These are phyloP conservation scores for Cairneyella variabilis DNA, from an alignment of 495 filamentous ascomycete genomes.

Conservation along the genomic window DNA sequence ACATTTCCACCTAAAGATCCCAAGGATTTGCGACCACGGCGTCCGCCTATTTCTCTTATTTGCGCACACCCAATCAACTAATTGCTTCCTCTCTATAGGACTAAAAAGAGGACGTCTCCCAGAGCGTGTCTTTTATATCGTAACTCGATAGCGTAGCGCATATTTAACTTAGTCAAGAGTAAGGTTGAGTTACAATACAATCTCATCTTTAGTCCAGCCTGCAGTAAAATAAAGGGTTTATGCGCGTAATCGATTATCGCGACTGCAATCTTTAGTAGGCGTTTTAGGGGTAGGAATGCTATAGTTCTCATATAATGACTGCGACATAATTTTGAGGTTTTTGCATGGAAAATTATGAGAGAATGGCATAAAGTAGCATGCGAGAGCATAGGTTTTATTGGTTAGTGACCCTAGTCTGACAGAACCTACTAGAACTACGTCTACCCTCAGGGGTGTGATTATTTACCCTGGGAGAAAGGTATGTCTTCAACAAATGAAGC, in stretches of 20 bases:
- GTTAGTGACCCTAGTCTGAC: too few species aligned
- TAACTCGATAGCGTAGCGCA: neutral
- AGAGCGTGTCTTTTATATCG: neutral
- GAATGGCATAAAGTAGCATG: too few species aligned
- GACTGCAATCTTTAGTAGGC: too few species aligned
- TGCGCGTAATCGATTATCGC: neutral
- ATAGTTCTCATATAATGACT: neutral
- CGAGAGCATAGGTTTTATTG: too few species aligned
- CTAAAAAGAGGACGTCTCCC: neutral
- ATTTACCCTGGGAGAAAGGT: too few species aligned
- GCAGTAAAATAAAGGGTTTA: neutral
- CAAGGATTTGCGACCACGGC: neutral
- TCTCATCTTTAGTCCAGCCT: neutral
- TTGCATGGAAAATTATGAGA: too few species aligned
- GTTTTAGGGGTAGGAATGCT: neutral
- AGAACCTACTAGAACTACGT: too few species aligned
- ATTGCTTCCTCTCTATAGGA: neutral
- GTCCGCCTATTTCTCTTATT: neutral
- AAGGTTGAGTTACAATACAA: neutral
- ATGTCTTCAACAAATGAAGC: too few species aligned
- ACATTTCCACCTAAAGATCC: neutral
- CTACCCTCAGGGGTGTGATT: too few species aligned
- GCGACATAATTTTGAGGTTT: too few species aligned
- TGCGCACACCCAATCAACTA: neutral
- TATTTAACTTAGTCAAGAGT: slow-evolving; percentile 23